Percentiles rank a stretch among this genome's conserved stretches.
Conservation (phyloP, 2,329 filamentous ascomycete species). For the Fusarium sororula region DNA sequence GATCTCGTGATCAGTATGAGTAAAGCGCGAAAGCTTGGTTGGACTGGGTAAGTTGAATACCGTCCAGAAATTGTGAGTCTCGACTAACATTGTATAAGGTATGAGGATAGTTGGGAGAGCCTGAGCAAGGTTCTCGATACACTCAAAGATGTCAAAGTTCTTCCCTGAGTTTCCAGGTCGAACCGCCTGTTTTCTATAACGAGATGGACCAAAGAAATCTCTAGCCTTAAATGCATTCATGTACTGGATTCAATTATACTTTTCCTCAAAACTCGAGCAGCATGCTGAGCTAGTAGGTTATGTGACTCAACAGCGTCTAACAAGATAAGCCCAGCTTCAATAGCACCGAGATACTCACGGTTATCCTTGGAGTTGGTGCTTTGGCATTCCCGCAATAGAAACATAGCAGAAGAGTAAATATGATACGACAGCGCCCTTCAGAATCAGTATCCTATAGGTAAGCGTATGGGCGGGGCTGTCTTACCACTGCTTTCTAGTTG, state of each 20-base stretch:
- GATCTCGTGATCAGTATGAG: slow-evolving; percentile 8
- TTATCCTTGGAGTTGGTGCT: no score
- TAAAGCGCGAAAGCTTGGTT: neutral
- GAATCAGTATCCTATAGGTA: neutral
- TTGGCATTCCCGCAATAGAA: neutral
- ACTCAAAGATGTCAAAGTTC: neutral
- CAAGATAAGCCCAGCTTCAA: neutral
- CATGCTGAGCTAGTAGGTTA: neutral
- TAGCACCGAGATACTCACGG: neutral
- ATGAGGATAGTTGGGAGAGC: neutral
- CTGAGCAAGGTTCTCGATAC: neutral
- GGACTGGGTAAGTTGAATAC: neutral
- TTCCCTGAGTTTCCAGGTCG: neutral
- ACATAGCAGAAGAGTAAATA: neutral
- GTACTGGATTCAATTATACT: neutral
- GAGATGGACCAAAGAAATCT: neutral
- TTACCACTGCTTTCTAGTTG: neutral
- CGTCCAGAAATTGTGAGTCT: rapidly evolving
- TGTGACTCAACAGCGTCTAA: neutral
- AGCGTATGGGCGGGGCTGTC: rapidly evolving
- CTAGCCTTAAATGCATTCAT: rapidly evolving
- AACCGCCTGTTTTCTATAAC: no score
- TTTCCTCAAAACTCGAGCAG: neutral
- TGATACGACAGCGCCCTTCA: neutral
- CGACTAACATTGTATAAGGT: neutral